Base-by-base conservation (phyloP, 805 yeast species). In the Yamadazyma kitorensis region DNA sequence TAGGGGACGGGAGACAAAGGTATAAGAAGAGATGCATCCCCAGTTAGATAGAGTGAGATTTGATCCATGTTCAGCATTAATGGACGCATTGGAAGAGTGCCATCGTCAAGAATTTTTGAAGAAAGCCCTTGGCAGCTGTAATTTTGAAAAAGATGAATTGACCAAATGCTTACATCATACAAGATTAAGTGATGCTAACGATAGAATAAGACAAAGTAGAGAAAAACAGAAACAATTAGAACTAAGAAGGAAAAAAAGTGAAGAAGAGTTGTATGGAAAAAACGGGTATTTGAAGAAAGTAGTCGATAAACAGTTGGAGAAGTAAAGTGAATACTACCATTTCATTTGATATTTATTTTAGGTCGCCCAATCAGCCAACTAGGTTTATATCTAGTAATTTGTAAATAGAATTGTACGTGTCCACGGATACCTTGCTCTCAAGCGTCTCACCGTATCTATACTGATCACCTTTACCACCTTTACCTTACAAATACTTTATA, bases 81-180 rank as follows among this genome's bases (percentile, higher is more conserved):
- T 93, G 56, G 80, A 82, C 41, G 96, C 95, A 0, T 72, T 91
- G 5, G 95, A 91, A 49, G 82, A 86, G 54, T 91, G 98, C 55
- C 96, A 89, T 51, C 72, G 77, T 39, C 71, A 71, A 35, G 82
- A 80, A 36, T 82, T 80, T 45, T 47, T 83, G 40, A 72, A 76
- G 45, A 77, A 84, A 54, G 80, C 85, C 6, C 65, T 86, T 46
- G 98, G 98, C 17, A 68, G 76, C 39, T 91, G 98, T 62, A 86
- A 87, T 59, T 78, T 80, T 34, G 81, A 83, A 49, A 88, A 88
- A 51, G 86, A 83, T 43, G 89, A 84, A 33, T 69, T 93, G 34
- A 62, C 82, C 22, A 66, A 76, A 51, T 91, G 98, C 61, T 68
- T 94, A 16, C 93, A 87, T 52, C 77, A 76, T 34, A 84, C 91